phyloP scores from a whole-genome alignment of 2,329 filamentous ascomycete species.

The Trichoderma oligosporum region DNA sequence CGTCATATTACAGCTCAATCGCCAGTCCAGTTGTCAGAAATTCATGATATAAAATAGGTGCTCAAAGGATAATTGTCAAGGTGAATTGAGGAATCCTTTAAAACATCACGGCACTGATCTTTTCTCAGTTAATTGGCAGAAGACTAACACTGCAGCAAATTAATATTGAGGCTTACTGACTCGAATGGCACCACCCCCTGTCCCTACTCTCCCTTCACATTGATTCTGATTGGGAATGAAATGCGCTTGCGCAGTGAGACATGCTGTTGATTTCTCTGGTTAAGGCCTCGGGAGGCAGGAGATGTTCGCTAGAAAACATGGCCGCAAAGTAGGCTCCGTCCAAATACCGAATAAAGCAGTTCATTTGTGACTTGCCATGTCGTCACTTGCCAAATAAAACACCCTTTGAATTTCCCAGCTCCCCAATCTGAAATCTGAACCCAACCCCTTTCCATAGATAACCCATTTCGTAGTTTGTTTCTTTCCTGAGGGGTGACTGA shows the following conservation, averaged over 20 bases:
- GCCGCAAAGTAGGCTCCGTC: conserved; percentile 23
- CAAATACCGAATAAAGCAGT: conserved; percentile 26
- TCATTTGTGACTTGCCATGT: conserved; percentile 31
- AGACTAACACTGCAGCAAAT: background rate
- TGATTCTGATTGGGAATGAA: background rate
- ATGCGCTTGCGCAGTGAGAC: conserved; percentile 6
- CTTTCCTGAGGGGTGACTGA: conserved; percentile 14
- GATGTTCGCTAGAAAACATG: conserved; percentile 30
- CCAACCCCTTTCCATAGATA: conserved; percentile 1
- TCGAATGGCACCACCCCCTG: background rate
- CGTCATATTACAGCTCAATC: too few relatives aligned
- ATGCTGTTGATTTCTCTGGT: conserved; percentile 27
- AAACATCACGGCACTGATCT: background rate
- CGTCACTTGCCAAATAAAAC: conserved; percentile 32
- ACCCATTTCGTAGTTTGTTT: conserved; percentile 6
- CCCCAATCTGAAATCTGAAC: conserved; percentile 13
- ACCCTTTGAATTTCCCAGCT: conserved; percentile 23
- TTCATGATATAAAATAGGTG: too few relatives aligned
- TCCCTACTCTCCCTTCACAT: background rate
- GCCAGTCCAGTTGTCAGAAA: too few relatives aligned
- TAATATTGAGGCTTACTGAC: background rate
- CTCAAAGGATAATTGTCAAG: too few relatives aligned
- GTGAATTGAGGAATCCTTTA: too few relatives aligned
- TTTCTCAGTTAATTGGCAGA: background rate
- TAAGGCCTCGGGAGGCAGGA: conserved; percentile 27